phyloP scores from a whole-genome alignment of 192 early-diverging fungal genomes.

The Gamsiella multidivaricata region DNA sequence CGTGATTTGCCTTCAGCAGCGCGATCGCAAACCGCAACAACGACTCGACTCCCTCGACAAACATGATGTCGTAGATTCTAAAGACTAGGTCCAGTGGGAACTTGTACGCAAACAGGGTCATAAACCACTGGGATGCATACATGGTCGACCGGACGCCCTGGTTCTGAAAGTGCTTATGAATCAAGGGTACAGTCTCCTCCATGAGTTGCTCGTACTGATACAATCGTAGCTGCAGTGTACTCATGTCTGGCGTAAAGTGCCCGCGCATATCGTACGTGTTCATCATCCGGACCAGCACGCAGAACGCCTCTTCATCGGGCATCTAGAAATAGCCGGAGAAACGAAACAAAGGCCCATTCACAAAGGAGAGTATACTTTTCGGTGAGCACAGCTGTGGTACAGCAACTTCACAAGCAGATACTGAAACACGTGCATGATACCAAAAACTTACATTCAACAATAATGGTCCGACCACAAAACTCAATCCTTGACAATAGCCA shows the following conservation, averaged over 20 bases:
- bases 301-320: slow-evolving; percentile 98
- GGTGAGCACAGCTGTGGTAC: neutral
- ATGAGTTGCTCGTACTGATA: slow-evolving; percentile 92
- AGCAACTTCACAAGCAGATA: neutral
- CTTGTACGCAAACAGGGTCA: slow-evolving; percentile 98
- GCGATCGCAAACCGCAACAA: slow-evolving; percentile 89
- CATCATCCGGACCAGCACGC: slow-evolving; percentile 93
- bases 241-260: slow-evolving; percentile 91
- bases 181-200: slow-evolving; percentile 81
- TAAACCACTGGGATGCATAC: slow-evolving; percentile 99
- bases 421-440: neutral
- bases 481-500: slow-evolving; percentile 98
- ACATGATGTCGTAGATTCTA: slow-evolving; percentile 92
- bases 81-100: slow-evolving; percentile 95
- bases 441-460: slow-evolving; percentile 79
- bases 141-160: slow-evolving; percentile 90
- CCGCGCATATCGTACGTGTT: slow-evolving; percentile 86
- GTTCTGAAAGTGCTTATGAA: slow-evolving; percentile 80
- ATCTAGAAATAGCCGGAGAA: slow-evolving; percentile 66
- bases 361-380: too few species aligned
- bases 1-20: slow-evolving; percentile 85
- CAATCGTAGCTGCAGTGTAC: slow-evolving; percentile 85
- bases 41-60: slow-evolving; percentile 93
- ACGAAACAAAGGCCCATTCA: too few species aligned
- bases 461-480: slow-evolving; percentile 93